Conservation (phyloP, 805 yeast genomes). For the Candida coleopterorum region DNA sequence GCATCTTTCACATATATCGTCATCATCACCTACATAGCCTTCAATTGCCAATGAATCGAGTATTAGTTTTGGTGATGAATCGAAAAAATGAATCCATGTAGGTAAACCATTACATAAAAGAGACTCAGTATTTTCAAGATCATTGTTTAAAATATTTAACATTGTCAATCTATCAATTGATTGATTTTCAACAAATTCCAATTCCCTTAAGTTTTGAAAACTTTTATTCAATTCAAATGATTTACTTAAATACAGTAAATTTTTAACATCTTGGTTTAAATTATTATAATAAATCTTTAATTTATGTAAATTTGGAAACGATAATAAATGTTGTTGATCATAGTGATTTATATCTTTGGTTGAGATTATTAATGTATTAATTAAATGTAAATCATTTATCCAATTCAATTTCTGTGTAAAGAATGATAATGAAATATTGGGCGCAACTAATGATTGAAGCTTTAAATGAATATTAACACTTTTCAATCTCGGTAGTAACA, state of each 20-base stretch:
- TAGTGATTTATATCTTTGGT: background rate
- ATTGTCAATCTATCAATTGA: conserved; percentile 4
- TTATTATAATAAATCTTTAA: conserved; percentile 3
- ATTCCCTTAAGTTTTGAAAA: background rate
- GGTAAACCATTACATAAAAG: background rate
- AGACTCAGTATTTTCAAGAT: background rate
- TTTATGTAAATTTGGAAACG: conserved; percentile 4
- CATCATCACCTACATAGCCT: conserved; percentile 1
- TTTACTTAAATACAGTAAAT: background rate
- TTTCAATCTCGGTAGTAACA: background rate
- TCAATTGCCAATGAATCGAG: conserved; percentile 5
- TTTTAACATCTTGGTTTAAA: background rate
- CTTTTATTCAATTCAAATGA: background rate
- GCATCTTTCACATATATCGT: background rate
- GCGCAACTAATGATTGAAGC: conserved; percentile 4
- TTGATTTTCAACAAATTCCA: conserved; percentile 4
- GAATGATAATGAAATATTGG: background rate
- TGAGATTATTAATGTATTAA: conserved; percentile 1
- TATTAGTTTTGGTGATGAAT: background rate
- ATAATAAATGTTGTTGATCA: background rate
- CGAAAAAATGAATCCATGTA: conserved; percentile 4
- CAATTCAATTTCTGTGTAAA: background rate
- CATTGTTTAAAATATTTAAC: conserved; percentile 6
- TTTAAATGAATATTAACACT: background rate
- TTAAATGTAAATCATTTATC: background rate